Base-by-base conservation (phyloP, 805 yeast genomes). In the Candida rishiriensis region DNA sequence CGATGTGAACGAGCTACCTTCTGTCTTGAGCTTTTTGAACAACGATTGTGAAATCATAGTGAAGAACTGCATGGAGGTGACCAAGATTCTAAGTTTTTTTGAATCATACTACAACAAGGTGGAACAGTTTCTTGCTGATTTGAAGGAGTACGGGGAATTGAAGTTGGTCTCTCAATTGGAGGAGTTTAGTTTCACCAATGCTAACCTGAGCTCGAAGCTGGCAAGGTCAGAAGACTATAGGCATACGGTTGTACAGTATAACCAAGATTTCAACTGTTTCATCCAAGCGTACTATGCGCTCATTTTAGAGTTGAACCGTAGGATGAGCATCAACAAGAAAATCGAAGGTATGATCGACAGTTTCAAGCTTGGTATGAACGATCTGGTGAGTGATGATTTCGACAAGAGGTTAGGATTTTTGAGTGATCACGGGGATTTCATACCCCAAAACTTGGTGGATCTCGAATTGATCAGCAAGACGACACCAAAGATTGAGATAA, bases 1-100 rank as follows among this genome's bases (percentile, higher is more conserved):
- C 38, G 90, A 83, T 55, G 68, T 74, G 15, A 52, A 57, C 3
- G 87, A 85, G 48, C 68, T 85, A 3, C 76, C 79, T 1, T 73
- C 70, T 1, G 87, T 85, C 0, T 57, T 81, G 14, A 64, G 60
- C 10, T 75, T 74, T n/a, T 56, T 82, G 34, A 61, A 63, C 10
- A 72, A 68, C 33, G 68, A 69, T 29, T 58, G 59, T 33, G 57
- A 55, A 29, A 49, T 56, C 4, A 56, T 65, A 10, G 45, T 44
- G 15, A 54, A 60, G 41, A 63, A 62, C 42, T 60, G 63, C 39
- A 53, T 53, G 29, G 63, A 62, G 37, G 53, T 64, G 15, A 38
- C 44, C 14, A 55, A 56, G 17, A 50, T 49, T 29, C 44, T 57
- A 14, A 41, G 37, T 4, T 52, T 51, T 3, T 60, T 57, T 34